phyloP scores from a whole-genome alignment of 805 yeast genomes.

The Myxozyma geophila region DNA sequence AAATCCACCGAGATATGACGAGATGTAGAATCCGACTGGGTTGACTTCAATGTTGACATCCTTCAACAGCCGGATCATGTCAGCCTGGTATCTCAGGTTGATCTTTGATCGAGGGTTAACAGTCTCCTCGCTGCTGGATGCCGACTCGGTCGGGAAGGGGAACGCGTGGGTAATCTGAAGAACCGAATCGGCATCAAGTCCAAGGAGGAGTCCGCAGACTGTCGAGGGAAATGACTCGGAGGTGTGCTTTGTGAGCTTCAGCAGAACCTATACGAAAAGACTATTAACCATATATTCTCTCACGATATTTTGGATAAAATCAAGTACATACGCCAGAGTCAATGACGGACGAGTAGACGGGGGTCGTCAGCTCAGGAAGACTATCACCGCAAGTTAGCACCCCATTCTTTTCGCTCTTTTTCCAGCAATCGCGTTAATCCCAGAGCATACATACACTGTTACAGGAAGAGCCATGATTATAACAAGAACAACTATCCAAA shows the following conservation, averaged over 20 bases:
- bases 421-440: background rate
- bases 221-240: constrained; percentile 64
- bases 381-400: constrained; percentile 16
- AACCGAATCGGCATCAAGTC: constrained; percentile 59
- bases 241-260: constrained; percentile 69
- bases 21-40: constrained; percentile 81
- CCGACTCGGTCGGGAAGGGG: constrained; percentile 58
- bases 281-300: background rate
- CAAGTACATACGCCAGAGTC: constrained; percentile 36
- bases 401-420: background rate
- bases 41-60: constrained; percentile 69
- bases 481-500: background rate
- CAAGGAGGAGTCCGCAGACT: constrained; percentile 73
- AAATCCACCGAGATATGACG: constrained; percentile 70
- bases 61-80: constrained; percentile 63
- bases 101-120: constrained; percentile 65
- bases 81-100: constrained; percentile 70
- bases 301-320: background rate
- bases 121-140: constrained; percentile 56
- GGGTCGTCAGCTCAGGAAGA: constrained; percentile 35
- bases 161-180: constrained; percentile 61
- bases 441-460: constrained; percentile 29
- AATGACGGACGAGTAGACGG: constrained; percentile 30
- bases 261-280: constrained; percentile 46
- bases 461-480: constrained; percentile 32